phyloP scores from a whole-genome alignment of 768 basidiomycete genomes.

The Boletus speciosus region DNA sequence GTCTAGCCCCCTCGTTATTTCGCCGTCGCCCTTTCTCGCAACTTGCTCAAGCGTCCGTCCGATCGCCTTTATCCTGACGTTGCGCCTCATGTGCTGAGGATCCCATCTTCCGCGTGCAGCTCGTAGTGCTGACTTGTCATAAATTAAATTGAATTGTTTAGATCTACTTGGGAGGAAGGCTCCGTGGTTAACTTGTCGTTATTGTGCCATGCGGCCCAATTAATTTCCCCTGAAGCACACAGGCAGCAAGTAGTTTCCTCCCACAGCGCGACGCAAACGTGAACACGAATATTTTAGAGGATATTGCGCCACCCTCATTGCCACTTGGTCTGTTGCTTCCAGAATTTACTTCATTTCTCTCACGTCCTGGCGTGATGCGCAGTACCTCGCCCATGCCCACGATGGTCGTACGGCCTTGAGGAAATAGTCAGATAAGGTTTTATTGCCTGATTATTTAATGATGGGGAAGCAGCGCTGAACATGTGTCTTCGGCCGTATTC shows the following conservation, averaged over 20 bases:
- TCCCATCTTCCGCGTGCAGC: slow-evolving; percentile 1
- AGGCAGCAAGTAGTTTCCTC: background rate
- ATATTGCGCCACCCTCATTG: background rate
- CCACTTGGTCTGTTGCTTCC: background rate
- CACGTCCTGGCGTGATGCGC: slow-evolving; percentile 16
- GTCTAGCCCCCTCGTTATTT: background rate
- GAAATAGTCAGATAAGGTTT: slow-evolving; percentile 20
- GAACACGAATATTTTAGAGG: slow-evolving; percentile 5
- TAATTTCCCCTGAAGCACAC: background rate
- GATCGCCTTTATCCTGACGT: slow-evolving; percentile 4
- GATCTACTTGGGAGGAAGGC: background rate
- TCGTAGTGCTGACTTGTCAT: slow-evolving; percentile 2
- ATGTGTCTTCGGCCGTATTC: slow-evolving; percentile 10
- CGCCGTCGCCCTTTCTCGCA: background rate
- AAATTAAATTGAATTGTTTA: slow-evolving; percentile 3
- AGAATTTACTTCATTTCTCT: slow-evolving; percentile 14
- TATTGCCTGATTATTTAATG: slow-evolving; percentile 16
- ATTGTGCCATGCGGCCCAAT: background rate
- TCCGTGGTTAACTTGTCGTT: slow-evolving; percentile 1
- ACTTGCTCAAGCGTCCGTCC: slow-evolving; percentile 1
- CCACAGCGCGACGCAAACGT: slow-evolving; percentile 10
- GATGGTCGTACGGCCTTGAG: slow-evolving; percentile 11
- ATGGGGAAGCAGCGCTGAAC: slow-evolving; percentile 16
- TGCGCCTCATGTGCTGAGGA: slow-evolving; percentile 7
- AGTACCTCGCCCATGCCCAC: slow-evolving; percentile 13